Percentiles rank a stretch among this genome's conserved stretches.
phyloP scores from a whole-genome alignment of 169 alveolate genomes.

The Cryptosporidium meleagridis region DNA sequence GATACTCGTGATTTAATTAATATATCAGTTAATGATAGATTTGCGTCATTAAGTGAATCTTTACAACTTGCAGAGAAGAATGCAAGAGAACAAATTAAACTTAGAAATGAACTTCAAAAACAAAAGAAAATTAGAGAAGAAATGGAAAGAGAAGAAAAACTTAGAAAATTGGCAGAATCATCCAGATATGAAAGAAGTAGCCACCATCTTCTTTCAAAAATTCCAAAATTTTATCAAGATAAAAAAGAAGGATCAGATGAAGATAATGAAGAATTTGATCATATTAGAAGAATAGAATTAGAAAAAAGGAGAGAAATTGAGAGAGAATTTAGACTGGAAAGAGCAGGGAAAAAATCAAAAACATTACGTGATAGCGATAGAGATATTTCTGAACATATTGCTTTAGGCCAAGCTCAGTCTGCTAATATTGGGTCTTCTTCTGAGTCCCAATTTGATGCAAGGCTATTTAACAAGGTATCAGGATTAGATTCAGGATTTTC shows the following conservation, averaged over 20 bases:
- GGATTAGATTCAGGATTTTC: constrained; percentile 87
- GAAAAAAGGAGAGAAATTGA: constrained; percentile 86
- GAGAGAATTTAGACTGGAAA: constrained; percentile 85
- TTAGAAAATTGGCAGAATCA: constrained; percentile 90
- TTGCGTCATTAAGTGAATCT: constrained; percentile 94
- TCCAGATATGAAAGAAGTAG: constrained; percentile 88
- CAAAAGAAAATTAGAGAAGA: constrained; percentile 89
- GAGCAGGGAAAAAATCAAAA: constrained; percentile 87
- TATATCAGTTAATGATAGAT: constrained; percentile 91
- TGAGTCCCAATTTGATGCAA: constrained; percentile 87
- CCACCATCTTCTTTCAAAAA: constrained; percentile 4
- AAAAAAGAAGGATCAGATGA: constrained; percentile 61
- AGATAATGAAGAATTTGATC: constrained; percentile 76
- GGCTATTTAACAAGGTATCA: constrained; percentile 88
- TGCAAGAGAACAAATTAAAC: constrained; percentile 96
- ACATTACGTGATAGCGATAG: constrained; percentile 89
- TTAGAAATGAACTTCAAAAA: constrained; percentile 90
- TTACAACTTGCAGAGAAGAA: constrained; percentile 94
- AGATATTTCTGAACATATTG: constrained; percentile 93
- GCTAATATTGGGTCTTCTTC: constrained; percentile 39
- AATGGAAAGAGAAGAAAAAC: constrained; percentile 91
- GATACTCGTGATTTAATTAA: constrained; percentile 95
- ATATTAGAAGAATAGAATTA: constrained; percentile 79
- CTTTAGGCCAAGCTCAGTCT: constrained; percentile 92
- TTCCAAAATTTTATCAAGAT: constrained; percentile 26